A percentile compares a stretch with the other conserved stretches of the same genome.
Evolutionary conservation across 1,139 yeast genomes (phyloP).

Genomic region (Nakaseomyces delphensis): DNA sequence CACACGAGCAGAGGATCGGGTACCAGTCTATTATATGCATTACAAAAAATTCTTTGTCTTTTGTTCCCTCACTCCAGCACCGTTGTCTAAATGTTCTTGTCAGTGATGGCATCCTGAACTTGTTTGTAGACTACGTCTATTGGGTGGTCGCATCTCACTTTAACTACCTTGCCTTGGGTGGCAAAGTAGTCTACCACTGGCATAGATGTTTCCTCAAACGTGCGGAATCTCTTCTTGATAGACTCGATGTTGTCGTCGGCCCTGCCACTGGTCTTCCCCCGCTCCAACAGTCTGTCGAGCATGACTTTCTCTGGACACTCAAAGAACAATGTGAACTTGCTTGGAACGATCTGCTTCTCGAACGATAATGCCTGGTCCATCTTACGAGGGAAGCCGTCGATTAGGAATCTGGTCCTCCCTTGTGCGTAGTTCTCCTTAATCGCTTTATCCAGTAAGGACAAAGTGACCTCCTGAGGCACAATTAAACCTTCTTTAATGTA

Average conservation of each 20-base stretch:
- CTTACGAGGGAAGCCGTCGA: constrained; percentile 96
- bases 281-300: constrained; percentile 74
- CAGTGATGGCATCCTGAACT: constrained; percentile 57
- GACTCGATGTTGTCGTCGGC: constrained; percentile 88
- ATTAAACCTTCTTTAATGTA: constrained; percentile 81
- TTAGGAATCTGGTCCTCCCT: constrained; percentile 57
- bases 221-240: constrained; percentile 77
- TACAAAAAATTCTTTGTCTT: not conserved
- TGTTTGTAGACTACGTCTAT: constrained; percentile 71
- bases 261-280: constrained; percentile 94
- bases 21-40: too few relatives aligned
- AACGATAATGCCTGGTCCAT: constrained; percentile 96
- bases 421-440: constrained; percentile 45
- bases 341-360: constrained; percentile 69
- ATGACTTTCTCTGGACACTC: constrained; percentile 90
- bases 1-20: too few relatives aligned
- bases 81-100: constrained; percentile 11
- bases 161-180: constrained; percentile 66
- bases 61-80: not conserved
- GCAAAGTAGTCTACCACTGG: constrained; percentile 88
- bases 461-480: constrained; percentile 93
- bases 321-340: constrained; percentile 77
- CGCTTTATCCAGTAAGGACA: constrained; percentile 74
- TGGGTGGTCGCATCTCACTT: constrained; percentile 67
- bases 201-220: constrained; percentile 83